Evolutionary conservation across 345 rosid genomes (phyloP).

Genomic region (Xanthoceras sorbifolium): DNA sequence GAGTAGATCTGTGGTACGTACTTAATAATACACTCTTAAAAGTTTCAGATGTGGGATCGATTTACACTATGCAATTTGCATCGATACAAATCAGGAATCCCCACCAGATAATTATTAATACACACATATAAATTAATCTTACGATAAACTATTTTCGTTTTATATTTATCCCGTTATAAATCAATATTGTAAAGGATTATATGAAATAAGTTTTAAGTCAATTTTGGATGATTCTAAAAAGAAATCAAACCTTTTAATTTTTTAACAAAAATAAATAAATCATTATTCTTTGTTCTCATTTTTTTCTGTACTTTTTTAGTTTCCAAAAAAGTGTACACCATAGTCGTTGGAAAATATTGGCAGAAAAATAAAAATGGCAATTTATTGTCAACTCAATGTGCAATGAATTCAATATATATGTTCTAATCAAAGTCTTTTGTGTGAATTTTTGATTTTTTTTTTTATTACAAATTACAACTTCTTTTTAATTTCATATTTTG

Average conservation of each 20-base stretch:
- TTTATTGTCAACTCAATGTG: neutral
- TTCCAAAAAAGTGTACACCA: neutral
- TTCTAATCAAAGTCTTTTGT: constrained; percentile 7
- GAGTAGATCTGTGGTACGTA: too few species aligned
- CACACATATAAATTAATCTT: too few species aligned
- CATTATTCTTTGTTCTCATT: too few species aligned
- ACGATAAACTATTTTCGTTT: too few species aligned
- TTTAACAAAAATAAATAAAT: neutral
- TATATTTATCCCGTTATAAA: neutral
- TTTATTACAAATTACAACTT: neutral
- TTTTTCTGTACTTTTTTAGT: neutral
- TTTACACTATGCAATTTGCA: too few species aligned
- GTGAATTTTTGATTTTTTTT: neutral
- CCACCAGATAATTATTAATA: too few species aligned
- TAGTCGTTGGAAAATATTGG: neutral
- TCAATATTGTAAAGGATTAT: neutral
- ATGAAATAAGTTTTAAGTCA: neutral
- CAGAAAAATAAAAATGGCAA: neutral
- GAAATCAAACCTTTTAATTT: neutral
- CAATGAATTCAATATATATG: constrained; percentile 11
- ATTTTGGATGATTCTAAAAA: neutral
- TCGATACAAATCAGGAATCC: too few species aligned
- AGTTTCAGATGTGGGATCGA: too few species aligned
- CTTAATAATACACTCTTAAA: too few species aligned
- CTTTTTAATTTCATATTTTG: too few species aligned